Percentiles rank a stretch among this genome's conserved stretches.
Conservation (phyloP, 1,284 basidiomycete species). For the Inonotus obliquus region DNA sequence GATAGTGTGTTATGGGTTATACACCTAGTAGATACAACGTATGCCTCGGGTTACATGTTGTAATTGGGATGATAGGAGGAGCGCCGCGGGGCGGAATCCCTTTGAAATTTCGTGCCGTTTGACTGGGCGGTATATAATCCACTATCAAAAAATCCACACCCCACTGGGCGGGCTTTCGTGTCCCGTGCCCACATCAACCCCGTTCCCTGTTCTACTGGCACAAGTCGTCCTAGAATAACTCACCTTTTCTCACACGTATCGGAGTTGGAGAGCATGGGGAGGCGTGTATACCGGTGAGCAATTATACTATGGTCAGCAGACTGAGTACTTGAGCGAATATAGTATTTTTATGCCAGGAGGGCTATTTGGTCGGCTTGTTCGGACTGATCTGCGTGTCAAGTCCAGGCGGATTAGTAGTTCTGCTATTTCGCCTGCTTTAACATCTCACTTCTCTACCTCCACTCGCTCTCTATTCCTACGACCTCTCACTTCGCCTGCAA, state of each 20-base stretch:
- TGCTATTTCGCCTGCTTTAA: background rate
- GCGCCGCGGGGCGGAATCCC: background rate
- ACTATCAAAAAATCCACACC: slow-evolving; percentile 19
- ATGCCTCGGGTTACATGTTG: background rate
- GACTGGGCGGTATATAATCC: slow-evolving; percentile 31
- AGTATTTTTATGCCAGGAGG: background rate
- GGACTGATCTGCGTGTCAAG: background rate
- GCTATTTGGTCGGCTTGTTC: background rate
- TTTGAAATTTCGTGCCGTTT: slow-evolving; percentile 15
- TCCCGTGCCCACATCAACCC: background rate
- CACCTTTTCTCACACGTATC: background rate
- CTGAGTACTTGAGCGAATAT: background rate
- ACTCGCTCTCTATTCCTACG: background rate
- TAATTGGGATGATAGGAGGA: background rate
- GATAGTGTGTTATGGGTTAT: background rate
- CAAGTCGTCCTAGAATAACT: background rate
- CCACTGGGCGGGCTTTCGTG: background rate
- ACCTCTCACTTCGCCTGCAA: background rate
- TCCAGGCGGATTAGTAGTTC: background rate
- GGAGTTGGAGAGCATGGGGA: slow-evolving; percentile 1
- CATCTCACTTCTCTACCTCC: background rate
- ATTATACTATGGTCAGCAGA: background rate
- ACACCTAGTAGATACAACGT: background rate
- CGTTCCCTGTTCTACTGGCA: background rate
- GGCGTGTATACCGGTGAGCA: slow-evolving; percentile 1